Conservation (phyloP, 306 rosid genomes). For the Cercis canadensis region DNA sequence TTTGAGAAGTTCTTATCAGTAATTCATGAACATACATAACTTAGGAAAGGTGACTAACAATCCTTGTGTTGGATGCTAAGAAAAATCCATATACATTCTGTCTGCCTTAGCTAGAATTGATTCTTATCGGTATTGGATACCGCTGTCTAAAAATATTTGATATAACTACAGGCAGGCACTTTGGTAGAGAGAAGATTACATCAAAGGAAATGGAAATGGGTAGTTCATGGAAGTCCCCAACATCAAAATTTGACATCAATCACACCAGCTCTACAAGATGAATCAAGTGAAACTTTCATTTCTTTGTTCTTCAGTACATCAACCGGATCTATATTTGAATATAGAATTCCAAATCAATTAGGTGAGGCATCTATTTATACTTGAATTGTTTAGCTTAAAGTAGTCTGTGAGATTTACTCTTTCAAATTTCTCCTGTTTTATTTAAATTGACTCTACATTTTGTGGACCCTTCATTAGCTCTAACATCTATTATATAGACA, state of each 20-base stretch:
- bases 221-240: slow-evolving; percentile 77
- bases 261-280: slow-evolving; percentile 62
- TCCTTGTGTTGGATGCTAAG: too few relatives aligned
- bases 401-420: not conserved
- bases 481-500: too few relatives aligned
- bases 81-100: too few relatives aligned
- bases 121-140: slow-evolving; percentile 2
- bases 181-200: slow-evolving; percentile 83
- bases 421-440: too few relatives aligned
- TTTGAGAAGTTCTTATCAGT: too few relatives aligned
- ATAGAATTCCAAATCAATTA: slow-evolving; percentile 56
- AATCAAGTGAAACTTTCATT: slow-evolving; percentile 53
- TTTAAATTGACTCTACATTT: too few relatives aligned
- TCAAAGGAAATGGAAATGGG: slow-evolving; percentile 97
- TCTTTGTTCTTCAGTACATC: slow-evolving; percentile 78
- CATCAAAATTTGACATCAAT: slow-evolving; percentile 74
- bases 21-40: not conserved
- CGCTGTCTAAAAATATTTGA: slow-evolving; percentile 26
- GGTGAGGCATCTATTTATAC: slow-evolving; percentile 54
- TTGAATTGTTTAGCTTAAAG: slow-evolving; percentile 14
- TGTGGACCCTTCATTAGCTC: too few relatives aligned
- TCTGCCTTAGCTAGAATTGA: not conserved
- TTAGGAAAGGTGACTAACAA: not conserved
- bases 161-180: slow-evolving; percentile 64
- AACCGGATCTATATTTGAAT: slow-evolving; percentile 74